Percentiles rank a stretch among this genome's conserved stretches.
Conservation (phyloP, 768 basidiomycete genomes). For the Tulasnella sp. region DNA sequence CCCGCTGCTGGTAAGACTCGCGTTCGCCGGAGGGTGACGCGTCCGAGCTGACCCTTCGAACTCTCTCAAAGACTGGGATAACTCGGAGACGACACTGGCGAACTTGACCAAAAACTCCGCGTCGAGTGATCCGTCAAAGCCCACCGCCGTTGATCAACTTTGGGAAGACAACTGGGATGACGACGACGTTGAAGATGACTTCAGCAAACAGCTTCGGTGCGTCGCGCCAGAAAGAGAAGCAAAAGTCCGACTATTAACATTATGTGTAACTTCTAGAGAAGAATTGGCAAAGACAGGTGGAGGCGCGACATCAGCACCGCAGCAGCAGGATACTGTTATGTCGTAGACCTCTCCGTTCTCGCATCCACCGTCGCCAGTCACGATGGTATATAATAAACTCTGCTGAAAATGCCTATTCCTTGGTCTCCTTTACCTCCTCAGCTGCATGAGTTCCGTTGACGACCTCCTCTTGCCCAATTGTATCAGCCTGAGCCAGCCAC, state of each 20-base stretch:
- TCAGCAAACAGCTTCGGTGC: constrained; percentile 90
- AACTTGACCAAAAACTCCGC: constrained; percentile 48
- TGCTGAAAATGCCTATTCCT: background rate
- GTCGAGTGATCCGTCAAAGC: constrained; percentile 65
- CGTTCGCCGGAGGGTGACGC: constrained; percentile 18
- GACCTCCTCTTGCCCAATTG: background rate
- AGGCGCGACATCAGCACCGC: constrained; percentile 1
- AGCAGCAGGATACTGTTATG: constrained; percentile 16
- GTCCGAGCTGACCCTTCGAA: background rate
- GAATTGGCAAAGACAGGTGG: constrained; percentile 20
- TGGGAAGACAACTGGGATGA: constrained; percentile 99
- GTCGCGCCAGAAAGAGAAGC: constrained; percentile 36
- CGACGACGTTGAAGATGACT: constrained; percentile 97
- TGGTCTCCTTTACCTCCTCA: background rate
- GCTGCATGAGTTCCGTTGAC: no score
- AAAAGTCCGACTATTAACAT: background rate
- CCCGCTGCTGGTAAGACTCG: constrained; percentile 65
- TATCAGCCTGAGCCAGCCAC: constrained; percentile 64
- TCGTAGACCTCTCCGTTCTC: background rate
- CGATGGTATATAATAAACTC: background rate
- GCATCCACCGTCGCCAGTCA: background rate
- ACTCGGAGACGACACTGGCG: constrained; percentile 75
- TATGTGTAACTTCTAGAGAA: background rate
- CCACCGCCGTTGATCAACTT: constrained; percentile 65
- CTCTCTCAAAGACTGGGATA: constrained; percentile 68